Base-by-base conservation (phyloP, 108 stramenopile genomes). In the Stephanodiscus triporus region DNA sequence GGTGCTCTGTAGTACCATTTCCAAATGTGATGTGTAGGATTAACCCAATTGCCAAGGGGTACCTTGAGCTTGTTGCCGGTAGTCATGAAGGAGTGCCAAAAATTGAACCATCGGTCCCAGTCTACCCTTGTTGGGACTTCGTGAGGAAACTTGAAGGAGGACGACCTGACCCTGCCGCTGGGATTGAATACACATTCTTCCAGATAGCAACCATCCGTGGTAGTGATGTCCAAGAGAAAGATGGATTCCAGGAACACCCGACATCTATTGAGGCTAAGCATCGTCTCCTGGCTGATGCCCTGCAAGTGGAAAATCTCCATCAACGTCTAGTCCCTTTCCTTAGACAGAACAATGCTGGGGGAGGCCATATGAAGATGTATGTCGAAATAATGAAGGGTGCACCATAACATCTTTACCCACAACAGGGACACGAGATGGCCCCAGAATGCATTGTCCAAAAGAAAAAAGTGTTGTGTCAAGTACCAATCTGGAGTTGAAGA, bases 401-500 rank as follows among this genome's bases (percentile, higher is more conserved):
- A 43, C 54, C 58, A 69, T 16, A 62, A 22, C 27, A 42, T 29
- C 37, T 30, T 19, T 4, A 70, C 23, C 76, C 76, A 76, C 27
- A 19, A 56, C 42, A 17, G 57, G 10, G 68, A 59, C 0, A 38
- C 29, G 0, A 70, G 34, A 17, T 16, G 14, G 11, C 69, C 62
- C 58, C 17, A 42, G 4, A 48, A 17, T 11, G 36, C 0, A 45
- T 42, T 62, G 23, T 68, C 30, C 27, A 50, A 32, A 3, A n/a
- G n/a, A 51, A 4, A 4, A 70, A 30, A 1, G 76, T 61, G 60
- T 53, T 56, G 24, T 40, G 34, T 3, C 0, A 2, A 2, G 62
- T 49, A 1, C 76, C 76, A 34, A 42, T 19, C 32, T 77, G 69
- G 9, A 78, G 37, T 37, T 78, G 70, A 22, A 73, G 0, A 14